These are phyloP conservation scores for Williopsis jadinii DNA, from an alignment of 1,139 yeast species.

Conservation along the genomic window DNA sequence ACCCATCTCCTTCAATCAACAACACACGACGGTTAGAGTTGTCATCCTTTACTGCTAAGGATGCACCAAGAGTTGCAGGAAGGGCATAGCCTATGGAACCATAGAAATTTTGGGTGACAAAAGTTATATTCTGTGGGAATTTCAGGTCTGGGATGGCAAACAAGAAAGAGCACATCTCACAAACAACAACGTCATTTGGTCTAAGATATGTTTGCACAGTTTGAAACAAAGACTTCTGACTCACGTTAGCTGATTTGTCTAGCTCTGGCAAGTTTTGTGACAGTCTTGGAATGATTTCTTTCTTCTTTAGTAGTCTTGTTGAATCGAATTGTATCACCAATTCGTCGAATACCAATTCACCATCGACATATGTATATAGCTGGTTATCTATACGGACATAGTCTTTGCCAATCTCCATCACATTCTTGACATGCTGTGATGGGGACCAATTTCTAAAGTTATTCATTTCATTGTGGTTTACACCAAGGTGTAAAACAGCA, in stretches of 20 bases:
- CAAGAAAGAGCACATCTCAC: conserved; percentile 76
- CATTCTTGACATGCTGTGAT: conserved; percentile 20
- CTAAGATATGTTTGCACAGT: conserved; percentile 30
- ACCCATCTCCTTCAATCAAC: conserved; percentile 82
- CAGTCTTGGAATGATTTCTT: not conserved
- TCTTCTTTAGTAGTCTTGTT: conserved; percentile 14
- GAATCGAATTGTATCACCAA: conserved; percentile 28
- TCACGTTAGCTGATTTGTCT: conserved; percentile 26
- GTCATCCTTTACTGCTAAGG: conserved; percentile 57
- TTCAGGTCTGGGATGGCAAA: conserved; percentile 60
- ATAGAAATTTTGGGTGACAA: conserved; percentile 62
- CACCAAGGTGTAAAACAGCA: conserved; percentile 45
- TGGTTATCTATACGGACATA: conserved; percentile 11
- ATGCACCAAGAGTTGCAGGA: conserved; percentile 78
- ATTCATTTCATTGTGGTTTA: conserved; percentile 40
- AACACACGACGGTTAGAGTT: conserved; percentile 48
- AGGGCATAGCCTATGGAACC: conserved; percentile 84
- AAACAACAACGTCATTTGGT: conserved; percentile 58
- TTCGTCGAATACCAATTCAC: conserved; percentile 29
- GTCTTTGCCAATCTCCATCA: conserved; percentile 13
- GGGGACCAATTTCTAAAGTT: conserved; percentile 7
- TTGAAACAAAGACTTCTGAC: conserved; percentile 54
- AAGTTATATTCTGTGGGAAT: conserved; percentile 45
- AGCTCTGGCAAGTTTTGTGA: not conserved
- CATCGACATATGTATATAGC: conserved; percentile 28